Evolutionary conservation across 2,329 filamentous ascomycete genomes (phyloP), one percentile per base, ranked within the genome.

Genomic region (Botrytis medusae): DNA sequence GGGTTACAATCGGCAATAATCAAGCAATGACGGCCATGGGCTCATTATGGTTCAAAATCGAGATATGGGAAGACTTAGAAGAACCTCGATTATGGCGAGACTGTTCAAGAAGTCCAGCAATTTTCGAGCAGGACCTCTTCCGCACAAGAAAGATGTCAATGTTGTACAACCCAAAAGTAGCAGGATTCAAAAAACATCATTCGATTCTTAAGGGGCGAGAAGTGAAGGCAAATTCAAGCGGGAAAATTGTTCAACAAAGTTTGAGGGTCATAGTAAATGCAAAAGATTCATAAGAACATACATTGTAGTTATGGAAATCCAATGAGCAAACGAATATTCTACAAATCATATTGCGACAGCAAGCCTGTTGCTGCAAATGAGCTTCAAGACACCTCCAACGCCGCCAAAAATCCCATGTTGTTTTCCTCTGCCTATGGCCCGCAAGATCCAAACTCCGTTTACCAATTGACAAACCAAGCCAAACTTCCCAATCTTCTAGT

Each of bases 401-500:
- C 59, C 60, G 12, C 34, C 44, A 14, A 60, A 20, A 18, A 22
- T n/a, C 18, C 67, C 51, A 42, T 34, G 10, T n/a, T 20, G n/a
- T 37, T 34, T 42, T 65, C 34, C 42, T 25, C 10, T 44, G 22
- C 48, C 57, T 60, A 34, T 69, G 20, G n/a, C 37, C 51, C 18
- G 29, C 29, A 29, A 34, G 18, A 22, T 20, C 69, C 44, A 71
- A 71, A 64, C 32, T 32, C 46, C 59, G 4, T 44, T 42, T 42
- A 3, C 29, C 60, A 42, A 57, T 9, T n/a, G 54, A 29, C 16
- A 64, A 57, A 54, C 18, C n/a, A 64, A 57, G 22, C 20, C 22
- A 54, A 65, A 65, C 5, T 40, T 51, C 37, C 46, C 63, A 7
- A 65, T 71, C 34, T 22, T 71, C 32, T 51, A 57, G 69, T 71